Base-by-base conservation (phyloP, 116 monocot genomes). In the Thalassia testudinum region DNA sequence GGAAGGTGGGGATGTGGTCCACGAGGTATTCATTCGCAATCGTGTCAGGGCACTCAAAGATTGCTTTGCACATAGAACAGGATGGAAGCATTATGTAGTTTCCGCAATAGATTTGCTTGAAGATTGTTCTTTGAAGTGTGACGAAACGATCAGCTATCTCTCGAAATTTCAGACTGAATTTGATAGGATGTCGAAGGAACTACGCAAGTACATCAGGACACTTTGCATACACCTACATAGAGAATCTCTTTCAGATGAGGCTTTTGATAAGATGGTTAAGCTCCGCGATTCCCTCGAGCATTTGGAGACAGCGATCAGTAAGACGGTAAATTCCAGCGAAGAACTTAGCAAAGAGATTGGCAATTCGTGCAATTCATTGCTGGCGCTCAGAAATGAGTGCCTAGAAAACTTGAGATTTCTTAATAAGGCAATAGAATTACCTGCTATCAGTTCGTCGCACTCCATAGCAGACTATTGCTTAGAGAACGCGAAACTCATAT, bases 1-100 rank as follows among this genome's bases (percentile, higher is more conserved):
- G 28, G 79, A 64, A 25, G 48, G 53, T 20, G 58, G 75, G 42
- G 25, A 21, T 17, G 34, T 57, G 2, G 53, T 66, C 1, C 23
- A 5, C 1, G 52, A 73, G 0, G 24, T 65, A 16, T 65, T 60
- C 15, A 15, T 72, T 2, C 54, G 48, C 14, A n/a, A 40, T 25
- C 72, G 65, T 12, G 40, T 0, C 0, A 26, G 37, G 12, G 26
- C 4, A 40, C 55, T 72, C 10, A 7, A 21, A 25, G 18, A 24
- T 0, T 81, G 77, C 37, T 69, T 80, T 49, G 44, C 59, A 0
- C 64, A 27, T 3, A 1, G 19, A 7, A 69, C 69, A 11, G 81
- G 78, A 15, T 87, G 87, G 87, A 82, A n/a, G 49, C 51, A 58
- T 52, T 37, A 44, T 29, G 3, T 87, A 6, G 45, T 1, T 37